These are phyloP conservation scores for Gillenia trifoliata DNA, from an alignment of 306 rosid species.

Conservation along the genomic window DNA sequence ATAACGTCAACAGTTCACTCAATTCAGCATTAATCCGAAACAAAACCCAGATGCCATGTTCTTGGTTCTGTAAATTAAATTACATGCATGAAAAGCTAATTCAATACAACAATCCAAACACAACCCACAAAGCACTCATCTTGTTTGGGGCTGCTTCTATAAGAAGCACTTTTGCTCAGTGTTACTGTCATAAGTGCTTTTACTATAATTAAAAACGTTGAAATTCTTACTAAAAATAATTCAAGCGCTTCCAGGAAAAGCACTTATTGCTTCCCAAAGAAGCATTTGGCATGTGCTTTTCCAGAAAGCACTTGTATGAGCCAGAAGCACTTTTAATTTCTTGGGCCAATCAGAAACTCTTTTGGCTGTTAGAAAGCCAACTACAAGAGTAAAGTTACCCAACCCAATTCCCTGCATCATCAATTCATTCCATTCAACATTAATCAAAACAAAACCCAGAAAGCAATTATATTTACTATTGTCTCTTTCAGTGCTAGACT, in stretches of 20 bases:
- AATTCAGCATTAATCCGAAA: background rate
- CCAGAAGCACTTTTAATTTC: too few relatives aligned
- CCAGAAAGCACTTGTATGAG: background rate
- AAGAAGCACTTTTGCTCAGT: too few relatives aligned
- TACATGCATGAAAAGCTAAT: too few relatives aligned
- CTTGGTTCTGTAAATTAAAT: background rate
- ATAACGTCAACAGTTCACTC: background rate
- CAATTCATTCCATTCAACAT: background rate
- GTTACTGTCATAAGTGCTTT: too few relatives aligned
- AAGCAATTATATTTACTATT: background rate
- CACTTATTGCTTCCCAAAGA: too few relatives aligned
- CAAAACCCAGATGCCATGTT: background rate
- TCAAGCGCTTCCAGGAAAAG: too few relatives aligned
- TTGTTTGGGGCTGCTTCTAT: too few relatives aligned
- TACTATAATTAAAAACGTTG: too few relatives aligned
- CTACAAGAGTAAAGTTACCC: background rate
- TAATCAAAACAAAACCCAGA: background rate
- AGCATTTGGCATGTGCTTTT: background rate
- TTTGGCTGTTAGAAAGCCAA: background rate
- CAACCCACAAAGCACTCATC: background rate
- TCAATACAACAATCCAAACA: background rate
- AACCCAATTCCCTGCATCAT: background rate
- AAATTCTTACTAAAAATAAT: too few relatives aligned
- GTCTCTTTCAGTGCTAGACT: too few relatives aligned
- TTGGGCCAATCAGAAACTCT: too few relatives aligned